A percentile compares a stretch with the other conserved stretches of the same genome.
Conservation (phyloP, 371 early-diverging fungal species). For the Mucor mucedo region DNA sequence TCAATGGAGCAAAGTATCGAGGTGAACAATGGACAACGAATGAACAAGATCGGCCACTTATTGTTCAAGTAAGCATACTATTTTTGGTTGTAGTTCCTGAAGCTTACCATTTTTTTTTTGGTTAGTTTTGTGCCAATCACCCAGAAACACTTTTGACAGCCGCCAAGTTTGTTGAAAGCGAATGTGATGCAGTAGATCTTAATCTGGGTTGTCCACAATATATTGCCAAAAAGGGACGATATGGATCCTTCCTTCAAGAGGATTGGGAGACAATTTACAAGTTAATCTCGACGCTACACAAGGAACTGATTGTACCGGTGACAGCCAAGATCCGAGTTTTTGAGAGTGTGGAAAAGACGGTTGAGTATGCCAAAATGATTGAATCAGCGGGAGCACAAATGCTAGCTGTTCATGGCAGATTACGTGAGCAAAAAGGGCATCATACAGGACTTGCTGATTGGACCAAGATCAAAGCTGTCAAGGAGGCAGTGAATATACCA, state of each 20-base stretch:
- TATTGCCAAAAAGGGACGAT: conserved; percentile 94
- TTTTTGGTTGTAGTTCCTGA: no score
- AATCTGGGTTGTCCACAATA: conserved; percentile 97
- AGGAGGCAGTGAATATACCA: conserved; percentile 69
- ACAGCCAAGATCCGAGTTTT: conserved; percentile 96
- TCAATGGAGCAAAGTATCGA: conserved; percentile 58
- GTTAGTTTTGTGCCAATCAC: conserved; percentile 95
- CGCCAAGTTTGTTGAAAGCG: conserved; percentile 75
- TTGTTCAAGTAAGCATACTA: conserved; percentile 75
- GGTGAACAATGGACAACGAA: conserved; percentile 72
- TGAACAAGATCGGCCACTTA: conserved; percentile 78
- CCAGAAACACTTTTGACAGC: conserved; percentile 82
- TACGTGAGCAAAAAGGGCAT: conserved; percentile 94
- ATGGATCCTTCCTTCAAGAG: conserved; percentile 94
- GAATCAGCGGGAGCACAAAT: conserved; percentile 88
- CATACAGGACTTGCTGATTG: conserved; percentile 96
- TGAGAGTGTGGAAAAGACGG: conserved; percentile 84
- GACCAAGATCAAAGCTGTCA: conserved; percentile 89
- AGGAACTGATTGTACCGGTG: conserved; percentile 86
- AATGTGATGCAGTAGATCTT: conserved; percentile 94
- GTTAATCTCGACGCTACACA: conserved; percentile 73
- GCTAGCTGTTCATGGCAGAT: conserved; percentile 93
- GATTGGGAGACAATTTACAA: conserved; percentile 86
- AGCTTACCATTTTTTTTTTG: neutral
- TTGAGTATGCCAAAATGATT: conserved; percentile 94